Evolutionary conservation across 306 rosid species (phyloP), one percentile per base, ranked within the genome.

Genomic region (Biancaea sappan): DNA sequence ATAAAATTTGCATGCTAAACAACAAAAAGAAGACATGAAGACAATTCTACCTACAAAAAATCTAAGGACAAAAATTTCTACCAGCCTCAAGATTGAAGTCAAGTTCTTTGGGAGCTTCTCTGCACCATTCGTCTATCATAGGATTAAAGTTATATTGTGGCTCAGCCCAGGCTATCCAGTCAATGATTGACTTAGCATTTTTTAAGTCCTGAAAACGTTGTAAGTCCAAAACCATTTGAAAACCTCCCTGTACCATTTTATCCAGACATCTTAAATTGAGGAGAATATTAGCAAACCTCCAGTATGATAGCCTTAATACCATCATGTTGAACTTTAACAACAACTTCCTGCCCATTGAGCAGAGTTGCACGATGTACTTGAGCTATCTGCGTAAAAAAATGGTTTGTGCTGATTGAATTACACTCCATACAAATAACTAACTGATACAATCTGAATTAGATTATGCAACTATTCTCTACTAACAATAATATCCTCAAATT

Each of bases 111-210:
- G 99, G 99, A 83, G 93, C 96, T 87, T 95, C 99, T 87, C 83
- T 90, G 99, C 99, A 95, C 98, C 99, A 95, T 83, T 95, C 99
- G 84, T 95, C 93, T 71, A 95, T 95, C 87, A 95, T 90, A 46
- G 99, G 99, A 82, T 89, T 95, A 37, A 95, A 92, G 83, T 95
- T 80, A 61, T 90, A 88, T 53, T 92, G 98, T 19, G 99, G 99
- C 73, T 95, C 98, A 1, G 94, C 98, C 99, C 99, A 95, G 52
- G 96, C 98, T 89, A 92, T 87, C 99, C 99, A 95, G 84, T 95
- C 99, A 72, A 85, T 86, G 73, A 95, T 82, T 70, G 96, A 65
- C 88, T 95, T 95, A 0, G 99, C 98, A 90, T 88, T 95, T 85
- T 87, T 92, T 79, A 95, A 84, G 84, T 95, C 99, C 99, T 95